Evolutionary conservation across 2,329 filamentous ascomycete species (phyloP), one percentile per base, ranked within the genome.

Genomic region (Lojkania enalia): DNA sequence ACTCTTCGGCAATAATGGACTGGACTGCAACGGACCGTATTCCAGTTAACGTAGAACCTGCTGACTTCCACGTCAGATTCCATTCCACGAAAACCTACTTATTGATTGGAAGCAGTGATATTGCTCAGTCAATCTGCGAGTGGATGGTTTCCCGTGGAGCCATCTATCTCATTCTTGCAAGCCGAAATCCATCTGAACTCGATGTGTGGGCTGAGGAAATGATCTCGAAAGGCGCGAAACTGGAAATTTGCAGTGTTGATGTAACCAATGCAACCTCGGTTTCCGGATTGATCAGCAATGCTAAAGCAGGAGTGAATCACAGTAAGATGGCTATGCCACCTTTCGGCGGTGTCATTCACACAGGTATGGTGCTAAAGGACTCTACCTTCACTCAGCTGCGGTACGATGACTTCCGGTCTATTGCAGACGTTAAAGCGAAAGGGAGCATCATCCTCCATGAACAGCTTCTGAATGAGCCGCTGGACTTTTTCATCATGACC

Each of bases 171-270:
- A 35, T 54, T 5, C 30, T 78, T 5, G 64, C 70, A 0, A 74
- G 71, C 35, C 68, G 75, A 1, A 65, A 60, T 12, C 64, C 71
- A 6, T 51, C 63, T 12, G 41, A 70, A 4, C 56, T 70, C 12
- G 18, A 38, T 15, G 27, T 20, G 9, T 41, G 52, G 52, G 14
- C 46, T 31, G 35, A 23, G 19, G n/a, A 46, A 1, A 41, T 51
- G 39, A 5, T 2, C 9, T n/a, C 16, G 1, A 42, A 42, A 19
- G 51, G 51, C 18, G 48, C 43, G 27, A 20, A 6, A 6, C 41
- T 39, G 4, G 27, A 12, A 16, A 35, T 41, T 16, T 20, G 38
- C 6, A 21, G 27, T 21, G 27, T 40, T 9, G 54, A 58, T 29
- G 39, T 55, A 4, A 41, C 50, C 0, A 32, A 48, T 16, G 25